phyloP scores from a whole-genome alignment of 2,329 filamentous ascomycete species.

The Emericellopsis cladophorae region DNA sequence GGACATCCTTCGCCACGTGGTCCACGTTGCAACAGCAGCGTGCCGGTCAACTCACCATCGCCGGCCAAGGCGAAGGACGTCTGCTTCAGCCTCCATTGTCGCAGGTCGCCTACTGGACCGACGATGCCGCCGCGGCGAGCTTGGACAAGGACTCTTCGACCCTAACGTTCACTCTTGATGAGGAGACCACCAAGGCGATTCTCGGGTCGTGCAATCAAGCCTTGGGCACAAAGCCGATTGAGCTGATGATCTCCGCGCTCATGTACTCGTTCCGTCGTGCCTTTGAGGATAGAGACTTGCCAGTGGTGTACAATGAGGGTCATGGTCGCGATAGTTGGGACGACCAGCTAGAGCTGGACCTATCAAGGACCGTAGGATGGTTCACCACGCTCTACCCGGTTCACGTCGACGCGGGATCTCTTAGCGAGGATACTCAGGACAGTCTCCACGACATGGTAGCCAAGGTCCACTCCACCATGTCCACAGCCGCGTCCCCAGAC shows the following conservation, averaged over 20 bases:
- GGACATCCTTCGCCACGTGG: too few species aligned
- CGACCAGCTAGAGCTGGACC: constrained; percentile 9
- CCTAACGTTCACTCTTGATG: background rate
- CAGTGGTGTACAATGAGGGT: constrained; percentile 13
- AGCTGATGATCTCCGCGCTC: constrained; percentile 12
- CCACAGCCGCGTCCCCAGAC: background rate
- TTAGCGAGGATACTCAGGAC: too few species aligned
- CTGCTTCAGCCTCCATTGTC: too few species aligned
- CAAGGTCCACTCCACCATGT: constrained; percentile 1
- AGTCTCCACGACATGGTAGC: background rate
- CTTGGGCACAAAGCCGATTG: constrained; percentile 11
- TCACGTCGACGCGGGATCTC: background rate
- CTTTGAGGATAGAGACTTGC: constrained; percentile 10
- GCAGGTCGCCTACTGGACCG: too few species aligned
- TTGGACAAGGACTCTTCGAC: too few species aligned
- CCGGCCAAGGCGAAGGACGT: too few species aligned
- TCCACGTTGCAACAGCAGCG: too few species aligned
- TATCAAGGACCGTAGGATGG: constrained; percentile 18
- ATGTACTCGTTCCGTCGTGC: constrained; percentile 6
- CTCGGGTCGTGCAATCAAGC: constrained; percentile 2
- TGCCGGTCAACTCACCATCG: too few species aligned
- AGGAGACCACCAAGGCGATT: background rate
- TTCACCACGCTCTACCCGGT: constrained; percentile 16
- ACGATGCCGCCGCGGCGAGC: too few species aligned
- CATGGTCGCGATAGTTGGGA: constrained; percentile 17